phyloP scores from a whole-genome alignment of 1,284 basidiomycete genomes.

The Trichosporon asahii region DNA sequence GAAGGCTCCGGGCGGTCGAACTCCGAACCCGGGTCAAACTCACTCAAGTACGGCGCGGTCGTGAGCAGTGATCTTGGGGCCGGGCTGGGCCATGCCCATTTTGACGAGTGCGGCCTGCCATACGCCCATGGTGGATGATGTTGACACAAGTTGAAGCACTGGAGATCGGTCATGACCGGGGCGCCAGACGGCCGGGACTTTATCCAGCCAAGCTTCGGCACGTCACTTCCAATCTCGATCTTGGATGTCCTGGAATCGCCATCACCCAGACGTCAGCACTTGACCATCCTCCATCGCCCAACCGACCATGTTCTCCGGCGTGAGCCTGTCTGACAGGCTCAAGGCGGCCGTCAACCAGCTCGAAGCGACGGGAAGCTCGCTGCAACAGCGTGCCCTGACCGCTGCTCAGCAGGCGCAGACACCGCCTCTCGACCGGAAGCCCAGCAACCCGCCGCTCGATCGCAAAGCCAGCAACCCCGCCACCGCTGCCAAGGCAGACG shows the following conservation, averaged over 20 bases:
- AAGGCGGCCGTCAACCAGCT: slow-evolving; percentile 46
- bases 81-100: slow-evolving; percentile 62
- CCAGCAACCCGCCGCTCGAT: background rate
- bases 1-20: background rate
- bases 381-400: slow-evolving; percentile 37
- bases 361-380: slow-evolving; percentile 34
- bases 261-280: background rate
- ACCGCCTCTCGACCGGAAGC: background rate
- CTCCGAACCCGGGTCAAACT: slow-evolving; percentile 35
- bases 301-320: slow-evolving; percentile 35
- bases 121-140: slow-evolving; percentile 35
- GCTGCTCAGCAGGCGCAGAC: slow-evolving; percentile 13
- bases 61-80: slow-evolving; percentile 85
- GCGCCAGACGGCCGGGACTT: background rate
- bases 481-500: background rate
- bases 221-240: slow-evolving; percentile 7
- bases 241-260: background rate
- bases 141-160: background rate
- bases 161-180: background rate
- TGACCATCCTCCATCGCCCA: background rate
- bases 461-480: background rate
- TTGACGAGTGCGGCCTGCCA: slow-evolving; percentile 41
- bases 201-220: slow-evolving; percentile 3
- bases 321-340: slow-evolving; percentile 40
- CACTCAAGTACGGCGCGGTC: slow-evolving; percentile 93